These are phyloP conservation scores for Fusarium mangiferae DNA, from an alignment of 2,329 filamentous ascomycete species.

Conservation along the genomic window DNA sequence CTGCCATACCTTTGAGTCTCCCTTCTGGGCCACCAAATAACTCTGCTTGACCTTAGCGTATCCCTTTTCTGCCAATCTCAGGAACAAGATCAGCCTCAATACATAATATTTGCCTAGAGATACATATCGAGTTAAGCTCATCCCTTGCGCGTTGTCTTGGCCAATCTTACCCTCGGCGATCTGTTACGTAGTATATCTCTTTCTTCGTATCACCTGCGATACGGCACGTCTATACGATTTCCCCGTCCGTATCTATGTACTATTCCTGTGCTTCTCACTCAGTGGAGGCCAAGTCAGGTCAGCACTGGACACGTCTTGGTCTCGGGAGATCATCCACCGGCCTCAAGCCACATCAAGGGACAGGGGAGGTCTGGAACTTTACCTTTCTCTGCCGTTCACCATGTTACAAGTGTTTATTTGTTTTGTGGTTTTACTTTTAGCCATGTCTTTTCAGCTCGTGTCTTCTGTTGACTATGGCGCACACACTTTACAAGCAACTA, in stretches of 20 bases:
- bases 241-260: constrained; percentile 22
- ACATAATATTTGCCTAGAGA: neutral
- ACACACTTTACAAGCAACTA: constrained; percentile 7
- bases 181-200: neutral
- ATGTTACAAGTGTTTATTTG: constrained; percentile 14
- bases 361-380: neutral
- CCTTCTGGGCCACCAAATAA: constrained; percentile 21
- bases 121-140: constrained; percentile 1
- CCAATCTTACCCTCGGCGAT: constrained; percentile 18
- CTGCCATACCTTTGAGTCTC: constrained; percentile 30
- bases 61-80: constrained; percentile 28
- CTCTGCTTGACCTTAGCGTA: neutral
- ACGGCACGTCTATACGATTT: constrained; percentile 10
- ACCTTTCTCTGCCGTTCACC: neutral
- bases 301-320: constrained; percentile 23
- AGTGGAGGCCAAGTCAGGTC: neutral
- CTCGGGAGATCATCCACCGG: constrained; percentile 29
- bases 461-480: constrained; percentile 12
- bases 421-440: neutral
- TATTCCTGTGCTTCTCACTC: constrained; percentile 23
- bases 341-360: constrained; percentile 22
- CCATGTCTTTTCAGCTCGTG: constrained; percentile 24
- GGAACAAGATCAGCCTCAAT: constrained; percentile 18
- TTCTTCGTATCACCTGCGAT: constrained; percentile 18
- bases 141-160: constrained; percentile 20